Conservation (phyloP, 768 basidiomycete species). For the Amanita rimosa region DNA sequence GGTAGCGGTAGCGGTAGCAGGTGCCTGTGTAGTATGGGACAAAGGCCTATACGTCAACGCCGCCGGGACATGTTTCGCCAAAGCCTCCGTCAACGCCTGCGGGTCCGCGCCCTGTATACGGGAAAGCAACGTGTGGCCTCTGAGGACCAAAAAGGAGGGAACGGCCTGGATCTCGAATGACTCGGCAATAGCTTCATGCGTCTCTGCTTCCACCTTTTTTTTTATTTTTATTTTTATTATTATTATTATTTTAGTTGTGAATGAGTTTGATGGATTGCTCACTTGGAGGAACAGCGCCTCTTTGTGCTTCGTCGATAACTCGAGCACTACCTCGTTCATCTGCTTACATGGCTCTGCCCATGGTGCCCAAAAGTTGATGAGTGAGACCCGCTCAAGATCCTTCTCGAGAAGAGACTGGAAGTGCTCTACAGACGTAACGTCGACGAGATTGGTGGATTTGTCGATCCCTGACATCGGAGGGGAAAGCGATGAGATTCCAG, state of each 20-base stretch:
- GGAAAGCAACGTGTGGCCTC: conserved; percentile 77
- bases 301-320: conserved; percentile 65
- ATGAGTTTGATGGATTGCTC: too few species aligned
- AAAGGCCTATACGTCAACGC: conserved; percentile 25
- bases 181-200: conserved; percentile 81
- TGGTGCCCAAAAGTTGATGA: conserved; percentile 90
- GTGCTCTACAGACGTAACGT: conserved; percentile 51
- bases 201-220: conserved; percentile 74
- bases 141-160: conserved; percentile 72
- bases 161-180: conserved; percentile 89
- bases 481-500: too few species aligned
- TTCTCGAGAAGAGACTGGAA: conserved; percentile 64
- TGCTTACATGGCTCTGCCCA: conserved; percentile 88
- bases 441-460: conserved; percentile 16
- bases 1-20: too few species aligned
- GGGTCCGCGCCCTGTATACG: conserved; percentile 79
- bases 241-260: too few species aligned
- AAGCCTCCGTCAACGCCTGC: conserved; percentile 40
- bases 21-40: conserved; percentile 31
- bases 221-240: too few species aligned
- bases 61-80: conserved; percentile 45
- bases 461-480: background rate
- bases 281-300: conserved; percentile 67
- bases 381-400: conserved; percentile 73
- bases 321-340: conserved; percentile 73